Conservation (phyloP, 768 basidiomycete genomes). For the Roridomyces roridus region DNA sequence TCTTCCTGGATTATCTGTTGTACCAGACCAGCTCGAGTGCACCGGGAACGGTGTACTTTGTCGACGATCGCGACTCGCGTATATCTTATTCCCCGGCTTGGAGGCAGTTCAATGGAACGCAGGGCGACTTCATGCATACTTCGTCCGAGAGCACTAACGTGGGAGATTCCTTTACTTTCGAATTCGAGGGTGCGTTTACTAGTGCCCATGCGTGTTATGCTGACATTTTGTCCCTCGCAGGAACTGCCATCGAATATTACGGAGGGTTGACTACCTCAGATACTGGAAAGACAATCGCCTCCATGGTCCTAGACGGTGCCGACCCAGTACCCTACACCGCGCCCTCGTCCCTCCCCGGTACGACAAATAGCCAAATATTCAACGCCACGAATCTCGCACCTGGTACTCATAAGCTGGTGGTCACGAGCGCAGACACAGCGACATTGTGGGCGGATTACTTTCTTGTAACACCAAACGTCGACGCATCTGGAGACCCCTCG, state of each 20-base stretch:
- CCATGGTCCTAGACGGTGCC: neutral
- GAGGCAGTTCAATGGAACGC: neutral
- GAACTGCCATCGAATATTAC: neutral
- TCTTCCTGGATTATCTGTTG: conserved; percentile 9
- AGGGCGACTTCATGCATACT: conserved; percentile 6
- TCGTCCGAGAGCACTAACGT: neutral
- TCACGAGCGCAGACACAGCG: conserved; percentile 1
- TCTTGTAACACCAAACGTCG: conserved; percentile 28
- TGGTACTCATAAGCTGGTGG: conserved; percentile 4
- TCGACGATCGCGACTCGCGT: conserved; percentile 3
- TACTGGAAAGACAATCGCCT: neutral
- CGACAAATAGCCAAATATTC: conserved; percentile 10
- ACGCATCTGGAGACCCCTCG: conserved; percentile 57
- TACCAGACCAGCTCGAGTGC: neutral
- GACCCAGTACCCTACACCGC: neutral
- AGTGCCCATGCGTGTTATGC: neutral
- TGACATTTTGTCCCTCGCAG: neutral
- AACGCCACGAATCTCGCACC: neutral
- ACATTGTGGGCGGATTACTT: conserved; percentile 7
- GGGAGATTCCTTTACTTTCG: neutral
- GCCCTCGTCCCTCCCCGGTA: neutral
- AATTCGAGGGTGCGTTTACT: conserved; percentile 4
- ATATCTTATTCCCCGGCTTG: neutral
- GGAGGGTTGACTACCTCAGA: neutral
- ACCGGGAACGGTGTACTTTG: neutral